Evolutionary conservation across 2,329 filamentous ascomycete genomes (phyloP).

Genomic region (Trichoderma arundinaceum): DNA sequence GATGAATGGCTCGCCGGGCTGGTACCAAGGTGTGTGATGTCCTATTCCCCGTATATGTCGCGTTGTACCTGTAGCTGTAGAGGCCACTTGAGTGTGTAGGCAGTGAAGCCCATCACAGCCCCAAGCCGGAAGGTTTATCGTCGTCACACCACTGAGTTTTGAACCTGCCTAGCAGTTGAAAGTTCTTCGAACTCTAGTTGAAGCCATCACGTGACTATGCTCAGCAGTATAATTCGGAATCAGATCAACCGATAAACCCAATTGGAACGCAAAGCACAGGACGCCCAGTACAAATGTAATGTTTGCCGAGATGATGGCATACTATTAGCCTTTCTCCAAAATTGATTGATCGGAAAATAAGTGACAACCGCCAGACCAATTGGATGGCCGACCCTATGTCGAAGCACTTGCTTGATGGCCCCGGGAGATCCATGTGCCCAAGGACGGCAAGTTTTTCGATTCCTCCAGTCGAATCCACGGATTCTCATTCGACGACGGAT

Average conservation of each 20-base stretch:
- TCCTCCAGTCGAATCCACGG: slow-evolving; percentile 69
- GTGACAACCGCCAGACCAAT: no score
- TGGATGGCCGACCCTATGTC: not conserved
- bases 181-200: not conserved
- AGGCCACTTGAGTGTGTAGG: not conserved
- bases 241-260: not conserved
- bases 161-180: not conserved
- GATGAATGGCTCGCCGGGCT: not conserved
- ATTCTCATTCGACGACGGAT: slow-evolving; percentile 71
- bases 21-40: not conserved
- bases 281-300: no score
- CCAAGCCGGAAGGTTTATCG: not conserved
- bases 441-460: slow-evolving; percentile 49
- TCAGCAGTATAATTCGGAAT: not conserved
- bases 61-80: not conserved
- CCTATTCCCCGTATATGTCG: not conserved
- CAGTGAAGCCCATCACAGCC: slow-evolving; percentile 8
- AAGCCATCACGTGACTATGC: slow-evolving; percentile 9
- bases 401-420: slow-evolving; percentile 10
- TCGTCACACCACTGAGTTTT: not conserved
- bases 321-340: not conserved
- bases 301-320: no score
- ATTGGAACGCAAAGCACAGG: not conserved
- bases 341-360: not conserved
- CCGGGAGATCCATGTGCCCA: slow-evolving; percentile 53